These are phyloP conservation scores for Entomortierella beljakovae DNA, from an alignment of 192 early-diverging fungal species.

Conservation along the genomic window DNA sequence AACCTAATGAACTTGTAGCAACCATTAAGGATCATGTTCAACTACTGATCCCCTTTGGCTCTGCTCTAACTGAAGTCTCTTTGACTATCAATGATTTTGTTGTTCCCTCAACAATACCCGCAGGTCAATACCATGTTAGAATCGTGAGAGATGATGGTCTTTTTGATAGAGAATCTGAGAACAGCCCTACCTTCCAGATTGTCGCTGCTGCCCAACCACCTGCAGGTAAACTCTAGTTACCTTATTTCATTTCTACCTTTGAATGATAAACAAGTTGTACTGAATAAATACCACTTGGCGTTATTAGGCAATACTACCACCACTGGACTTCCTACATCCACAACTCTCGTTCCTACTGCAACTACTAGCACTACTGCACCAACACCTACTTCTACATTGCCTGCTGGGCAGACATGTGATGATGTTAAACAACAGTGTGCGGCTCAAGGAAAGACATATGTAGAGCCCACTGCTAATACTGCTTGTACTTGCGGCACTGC, in stretches of 20 bases:
- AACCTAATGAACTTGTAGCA: background rate
- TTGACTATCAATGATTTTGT: slow-evolving; percentile 27
- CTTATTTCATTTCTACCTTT: background rate
- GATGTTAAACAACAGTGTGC: slow-evolving; percentile 45
- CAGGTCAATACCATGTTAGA: slow-evolving; percentile 29
- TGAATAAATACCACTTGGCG: background rate
- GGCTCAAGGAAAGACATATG: slow-evolving; percentile 25
- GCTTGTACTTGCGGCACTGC: slow-evolving; percentile 25
- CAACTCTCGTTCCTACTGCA: background rate
- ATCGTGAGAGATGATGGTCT: slow-evolving; percentile 9
- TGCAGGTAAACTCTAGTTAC: background rate
- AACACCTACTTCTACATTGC: slow-evolving; percentile 4
- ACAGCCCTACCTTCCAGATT: slow-evolving; percentile 14
- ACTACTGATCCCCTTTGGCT: slow-evolving; percentile 14
- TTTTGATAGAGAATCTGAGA: slow-evolving; percentile 8
- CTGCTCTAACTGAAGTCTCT: background rate
- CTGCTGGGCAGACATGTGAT: slow-evolving; percentile 22
- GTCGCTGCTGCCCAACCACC: background rate
- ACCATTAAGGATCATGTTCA: slow-evolving; percentile 28
- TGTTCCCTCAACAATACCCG: slow-evolving; percentile 12
- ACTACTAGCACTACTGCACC: slow-evolving; percentile 1
- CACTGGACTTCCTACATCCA: background rate
- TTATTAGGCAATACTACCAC: background rate
- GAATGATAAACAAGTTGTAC: background rate
- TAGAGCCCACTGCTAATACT: slow-evolving; percentile 7